phyloP scores from a whole-genome alignment of 345 rosid genomes.

The Iberis pinnata region DNA sequence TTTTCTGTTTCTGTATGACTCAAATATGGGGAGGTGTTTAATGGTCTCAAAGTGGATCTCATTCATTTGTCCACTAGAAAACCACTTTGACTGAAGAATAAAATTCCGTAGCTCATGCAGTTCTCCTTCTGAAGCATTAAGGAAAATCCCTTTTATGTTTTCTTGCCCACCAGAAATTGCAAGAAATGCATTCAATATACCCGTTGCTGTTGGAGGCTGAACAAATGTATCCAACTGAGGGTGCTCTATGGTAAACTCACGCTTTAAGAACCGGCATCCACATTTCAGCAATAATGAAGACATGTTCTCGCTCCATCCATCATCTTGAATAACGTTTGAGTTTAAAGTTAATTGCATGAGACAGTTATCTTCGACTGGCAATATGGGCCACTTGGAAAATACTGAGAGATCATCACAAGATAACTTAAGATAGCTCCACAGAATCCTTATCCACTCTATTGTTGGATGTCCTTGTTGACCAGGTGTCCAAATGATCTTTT shows the following conservation, averaged over 20 bases:
- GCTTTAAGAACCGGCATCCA: slow-evolving; percentile 75
- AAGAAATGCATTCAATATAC: slow-evolving; percentile 69
- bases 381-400: slow-evolving; percentile 90
- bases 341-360: slow-evolving; percentile 64
- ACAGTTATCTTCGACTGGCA: slow-evolving; percentile 66
- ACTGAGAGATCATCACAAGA: slow-evolving; percentile 75
- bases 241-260: slow-evolving; percentile 60
- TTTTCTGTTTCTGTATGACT: slow-evolving; percentile 67
- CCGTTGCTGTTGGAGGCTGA: slow-evolving; percentile 78
- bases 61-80: slow-evolving; percentile 59
- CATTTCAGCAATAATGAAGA: slow-evolving; percentile 69
- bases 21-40: slow-evolving; percentile 76
- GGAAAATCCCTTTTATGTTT: slow-evolving; percentile 49
- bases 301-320: slow-evolving; percentile 97
- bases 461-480: slow-evolving; percentile 75
- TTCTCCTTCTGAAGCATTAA: slow-evolving; percentile 67
- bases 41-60: slow-evolving; percentile 54
- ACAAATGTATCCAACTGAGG: slow-evolving; percentile 75
- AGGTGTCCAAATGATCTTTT: slow-evolving; percentile 70
- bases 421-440: slow-evolving; percentile 73
- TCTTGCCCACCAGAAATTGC: slow-evolving; percentile 62
- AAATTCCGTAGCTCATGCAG: slow-evolving; percentile 78
- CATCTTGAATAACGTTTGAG: slow-evolving; percentile 65
- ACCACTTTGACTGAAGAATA: slow-evolving; percentile 96
- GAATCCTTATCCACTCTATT: slow-evolving; percentile 60